These are phyloP conservation scores for Ophiocordyceps camponoti-floridani DNA, from an alignment of 2,329 filamentous ascomycete species.

Conservation along the genomic window DNA sequence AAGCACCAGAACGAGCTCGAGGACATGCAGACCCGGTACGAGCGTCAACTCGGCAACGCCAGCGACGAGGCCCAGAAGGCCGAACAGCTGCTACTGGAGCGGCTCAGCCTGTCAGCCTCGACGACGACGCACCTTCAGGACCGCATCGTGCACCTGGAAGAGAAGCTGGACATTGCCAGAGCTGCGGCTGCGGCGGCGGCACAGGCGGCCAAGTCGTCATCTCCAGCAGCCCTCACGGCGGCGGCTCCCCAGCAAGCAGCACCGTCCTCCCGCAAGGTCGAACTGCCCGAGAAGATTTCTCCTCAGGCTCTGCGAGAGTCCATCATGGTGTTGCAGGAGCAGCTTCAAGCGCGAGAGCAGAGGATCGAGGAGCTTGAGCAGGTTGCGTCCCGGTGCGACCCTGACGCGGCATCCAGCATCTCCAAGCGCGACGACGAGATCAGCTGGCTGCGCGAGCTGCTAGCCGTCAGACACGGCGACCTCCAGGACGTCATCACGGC, in stretches of 20 bases:
- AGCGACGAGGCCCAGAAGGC: constrained; percentile 67
- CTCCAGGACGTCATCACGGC: constrained; percentile 79
- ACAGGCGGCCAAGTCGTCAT: constrained; percentile 44
- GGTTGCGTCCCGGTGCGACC: constrained; percentile 48
- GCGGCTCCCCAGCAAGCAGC: constrained; percentile 7
- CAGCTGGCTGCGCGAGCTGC: constrained; percentile 80
- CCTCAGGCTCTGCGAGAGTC: constrained; percentile 90
- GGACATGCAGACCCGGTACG: constrained; percentile 58
- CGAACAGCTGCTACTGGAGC: constrained; percentile 65
- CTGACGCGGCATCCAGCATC: constrained; percentile 64
- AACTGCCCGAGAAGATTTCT: constrained; percentile 70
- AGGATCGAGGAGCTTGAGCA: constrained; percentile 77
- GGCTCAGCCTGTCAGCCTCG: constrained; percentile 63
- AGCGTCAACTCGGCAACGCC: constrained; percentile 53
- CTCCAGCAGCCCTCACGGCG: constrained; percentile 5
- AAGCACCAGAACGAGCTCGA: constrained; percentile 54
- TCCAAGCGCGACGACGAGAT: constrained; percentile 90
- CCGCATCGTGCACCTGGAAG: constrained; percentile 67
- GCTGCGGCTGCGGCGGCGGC: constrained; percentile 72
- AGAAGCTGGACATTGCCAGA: constrained; percentile 79
- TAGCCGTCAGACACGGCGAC: constrained; percentile 79
- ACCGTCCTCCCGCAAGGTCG: constrained; percentile 17
- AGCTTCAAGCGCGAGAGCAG: constrained; percentile 83
- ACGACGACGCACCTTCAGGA: constrained; percentile 78
- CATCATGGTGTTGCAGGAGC: constrained; percentile 90